Percentiles rank a stretch among this genome's conserved stretches.
phyloP scores from a whole-genome alignment of 345 rosid species.

The Linum tenue region DNA sequence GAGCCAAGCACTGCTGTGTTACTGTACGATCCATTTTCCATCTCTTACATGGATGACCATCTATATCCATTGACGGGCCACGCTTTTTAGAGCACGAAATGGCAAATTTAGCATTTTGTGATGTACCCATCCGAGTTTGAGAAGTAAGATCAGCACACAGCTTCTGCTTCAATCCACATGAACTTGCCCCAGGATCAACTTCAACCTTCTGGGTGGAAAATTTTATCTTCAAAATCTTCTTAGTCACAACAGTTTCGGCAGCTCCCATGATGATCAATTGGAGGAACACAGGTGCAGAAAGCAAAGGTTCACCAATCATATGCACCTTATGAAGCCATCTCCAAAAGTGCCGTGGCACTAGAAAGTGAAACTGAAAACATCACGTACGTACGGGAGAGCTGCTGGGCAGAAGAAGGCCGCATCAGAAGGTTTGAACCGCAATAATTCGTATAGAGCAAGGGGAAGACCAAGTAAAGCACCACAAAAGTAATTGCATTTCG shows the following conservation, averaged over 20 bases:
- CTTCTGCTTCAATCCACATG: slow-evolving; percentile 18
- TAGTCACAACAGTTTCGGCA: slow-evolving; percentile 27
- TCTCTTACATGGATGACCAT: slow-evolving; percentile 39
- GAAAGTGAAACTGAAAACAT: slow-evolving; percentile 2
- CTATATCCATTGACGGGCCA: slow-evolving; percentile 18
- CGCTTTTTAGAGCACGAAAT: slow-evolving; percentile 32
- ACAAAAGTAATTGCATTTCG: no score
- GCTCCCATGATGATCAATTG: slow-evolving; percentile 29
- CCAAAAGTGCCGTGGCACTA: slow-evolving; percentile 10
- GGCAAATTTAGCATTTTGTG: slow-evolving; percentile 10
- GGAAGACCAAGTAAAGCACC: no score
- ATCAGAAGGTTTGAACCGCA: no score
- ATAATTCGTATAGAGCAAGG: no score
- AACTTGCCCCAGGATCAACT: slow-evolving; percentile 16
- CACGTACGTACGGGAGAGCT: background rate
- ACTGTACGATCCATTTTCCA: slow-evolving; percentile 41
- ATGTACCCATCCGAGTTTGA: slow-evolving; percentile 14
- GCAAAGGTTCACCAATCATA: background rate
- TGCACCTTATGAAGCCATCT: background rate
- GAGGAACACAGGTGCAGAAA: slow-evolving; percentile 5
- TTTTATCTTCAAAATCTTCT: slow-evolving; percentile 50
- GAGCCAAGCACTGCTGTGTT: slow-evolving; percentile 39
- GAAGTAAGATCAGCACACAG: slow-evolving; percentile 6
- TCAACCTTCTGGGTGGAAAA: slow-evolving; percentile 35
- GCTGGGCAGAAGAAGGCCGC: no score